Base-by-base conservation (phyloP, 306 rosid genomes). In the Cicer judaicum region DNA sequence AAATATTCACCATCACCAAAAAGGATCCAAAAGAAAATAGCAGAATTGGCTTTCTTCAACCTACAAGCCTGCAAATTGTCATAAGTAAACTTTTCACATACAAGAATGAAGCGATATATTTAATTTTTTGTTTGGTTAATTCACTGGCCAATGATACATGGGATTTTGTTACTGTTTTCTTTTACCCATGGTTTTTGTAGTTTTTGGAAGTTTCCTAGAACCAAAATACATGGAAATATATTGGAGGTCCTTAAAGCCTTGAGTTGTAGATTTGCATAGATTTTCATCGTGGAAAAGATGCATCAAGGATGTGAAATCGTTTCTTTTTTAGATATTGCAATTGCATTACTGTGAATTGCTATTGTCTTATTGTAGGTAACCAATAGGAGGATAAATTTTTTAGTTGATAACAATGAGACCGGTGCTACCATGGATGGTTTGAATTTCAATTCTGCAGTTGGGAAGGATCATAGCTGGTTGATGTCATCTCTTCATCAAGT, bases 401-500 rank as follows among this genome's bases (percentile, higher is more conserved):
- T 92, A 74, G 93, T 89, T 74, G 97, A 89, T 75, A 87, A 73
- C 68, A 78, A 83, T 16, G 97, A 87, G 82, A 68, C 10, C 46
- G 83, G 79, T 80, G 57, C 84, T 57, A 18, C 74, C 8, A 59
- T 38, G 69, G 91, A 86, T 69, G 85, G 78, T 63, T 67, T 66
- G 73, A 85, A 86, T 74, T 75, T 83, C 52, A 46, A 78, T 78
- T 77, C 13, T 61, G 85, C 78, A 68, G 54, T 67, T 63, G 79
- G 71, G 73, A 94, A 92, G 85, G 91, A 92, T 63, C 93, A 87
- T 59, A 90, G 96, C 85, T 94, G 98, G 99, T 80, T 78, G 77
- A 86, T 90, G 83, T 86, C 93, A 48, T 84, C 96, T 75, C 93
- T 94, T 82, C 97, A 90, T 87, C 99, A 94, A 84, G 91, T 94